Evolutionary conservation across 768 basidiomycete genomes (phyloP).

Genomic region (Lactarius tabidus): DNA sequence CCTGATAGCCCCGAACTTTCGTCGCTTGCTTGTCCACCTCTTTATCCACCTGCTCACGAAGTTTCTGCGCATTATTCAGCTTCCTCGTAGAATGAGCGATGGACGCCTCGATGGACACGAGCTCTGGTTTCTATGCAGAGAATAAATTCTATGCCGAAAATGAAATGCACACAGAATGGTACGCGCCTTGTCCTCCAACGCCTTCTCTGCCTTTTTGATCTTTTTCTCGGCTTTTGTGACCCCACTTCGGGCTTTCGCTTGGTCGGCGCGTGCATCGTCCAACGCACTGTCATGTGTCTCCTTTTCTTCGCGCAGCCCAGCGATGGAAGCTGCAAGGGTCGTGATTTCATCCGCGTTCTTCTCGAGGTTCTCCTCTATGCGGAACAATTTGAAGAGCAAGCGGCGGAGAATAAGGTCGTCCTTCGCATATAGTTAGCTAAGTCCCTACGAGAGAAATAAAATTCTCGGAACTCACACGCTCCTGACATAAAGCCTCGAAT

Average conservation of each 20-base stretch:
- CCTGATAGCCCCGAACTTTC: slow-evolving; percentile 52
- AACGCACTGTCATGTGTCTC: slow-evolving; percentile 65
- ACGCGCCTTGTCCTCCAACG: slow-evolving; percentile 74
- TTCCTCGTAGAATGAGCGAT: slow-evolving; percentile 84
- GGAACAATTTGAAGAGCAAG: slow-evolving; percentile 82
- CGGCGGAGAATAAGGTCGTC: slow-evolving; percentile 80
- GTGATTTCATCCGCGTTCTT: slow-evolving; percentile 65
- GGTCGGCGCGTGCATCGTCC: slow-evolving; percentile 69
- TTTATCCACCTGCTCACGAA: slow-evolving; percentile 58
- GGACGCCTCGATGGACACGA: slow-evolving; percentile 81
- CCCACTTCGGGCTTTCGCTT: slow-evolving; percentile 68
- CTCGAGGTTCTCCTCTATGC: slow-evolving; percentile 82
- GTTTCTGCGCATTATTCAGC: slow-evolving; percentile 60
- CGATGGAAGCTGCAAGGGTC: slow-evolving; percentile 67
- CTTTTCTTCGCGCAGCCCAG: slow-evolving; percentile 65
- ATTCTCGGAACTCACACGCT: slow-evolving; percentile 51
- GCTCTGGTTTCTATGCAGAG: slow-evolving; percentile 67
- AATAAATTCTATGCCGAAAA: not conserved
- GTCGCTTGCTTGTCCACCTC: slow-evolving; percentile 50
- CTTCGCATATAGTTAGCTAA: slow-evolving; percentile 36
- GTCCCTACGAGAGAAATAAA: not conserved
- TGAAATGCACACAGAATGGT: slow-evolving; percentile 31
- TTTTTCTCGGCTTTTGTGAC: slow-evolving; percentile 82
- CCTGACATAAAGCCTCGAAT: slow-evolving; percentile 72
- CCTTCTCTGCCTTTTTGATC: slow-evolving; percentile 89